Evolutionary conservation across 768 basidiomycete genomes (phyloP).

Genomic region (Lactarius pseudohatsudake): DNA sequence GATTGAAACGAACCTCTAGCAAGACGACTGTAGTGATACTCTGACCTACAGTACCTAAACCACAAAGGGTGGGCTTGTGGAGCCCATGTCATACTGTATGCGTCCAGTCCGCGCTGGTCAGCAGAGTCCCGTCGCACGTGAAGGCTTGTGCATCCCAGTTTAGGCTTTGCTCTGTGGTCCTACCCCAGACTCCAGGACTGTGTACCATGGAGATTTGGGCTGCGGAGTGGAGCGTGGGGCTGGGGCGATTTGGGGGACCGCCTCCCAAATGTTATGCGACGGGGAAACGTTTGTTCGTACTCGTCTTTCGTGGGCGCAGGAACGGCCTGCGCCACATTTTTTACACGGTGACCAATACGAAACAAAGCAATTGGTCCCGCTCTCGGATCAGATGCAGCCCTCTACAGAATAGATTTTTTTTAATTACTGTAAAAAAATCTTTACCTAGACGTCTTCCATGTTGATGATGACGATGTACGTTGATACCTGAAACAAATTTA

Average conservation of each 20-base stretch:
- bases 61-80: background rate
- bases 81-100: background rate
- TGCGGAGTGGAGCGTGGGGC: background rate
- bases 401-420: background rate
- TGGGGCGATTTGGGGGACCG: background rate
- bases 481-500: background rate
- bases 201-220: background rate
- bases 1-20: background rate
- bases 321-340: background rate
- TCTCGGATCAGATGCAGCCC: background rate
- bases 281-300: background rate
- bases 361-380: background rate
- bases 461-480: no score
- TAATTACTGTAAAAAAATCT: background rate
- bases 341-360: background rate
- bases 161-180: background rate
- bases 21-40: background rate
- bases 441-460: background rate
- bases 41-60: background rate
- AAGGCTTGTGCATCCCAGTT: background rate
- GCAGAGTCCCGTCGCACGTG: background rate
- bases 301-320: background rate
- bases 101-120: background rate
- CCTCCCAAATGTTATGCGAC: background rate
- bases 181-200: background rate